A percentile compares a stretch with the other conserved stretches of the same genome.
phyloP scores from a whole-genome alignment of 108 stramenopile genomes.

The Nitzschia sp. region DNA sequence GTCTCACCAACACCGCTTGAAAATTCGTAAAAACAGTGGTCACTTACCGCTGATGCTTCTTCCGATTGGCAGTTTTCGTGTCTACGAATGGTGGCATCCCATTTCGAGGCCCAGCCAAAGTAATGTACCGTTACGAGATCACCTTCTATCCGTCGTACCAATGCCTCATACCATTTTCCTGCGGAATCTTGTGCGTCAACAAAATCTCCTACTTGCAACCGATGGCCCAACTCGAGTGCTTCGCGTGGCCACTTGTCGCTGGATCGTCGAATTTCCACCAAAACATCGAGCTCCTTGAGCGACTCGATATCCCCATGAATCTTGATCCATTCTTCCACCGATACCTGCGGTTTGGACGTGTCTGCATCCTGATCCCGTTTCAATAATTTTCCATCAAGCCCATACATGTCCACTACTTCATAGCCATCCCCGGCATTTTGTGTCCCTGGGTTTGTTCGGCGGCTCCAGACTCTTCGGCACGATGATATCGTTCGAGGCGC shows the following conservation, averaged over 20 bases:
- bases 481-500: slow-evolving; percentile 53
- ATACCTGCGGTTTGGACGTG: slow-evolving; percentile 19
- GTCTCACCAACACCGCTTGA: too few species aligned
- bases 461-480: slow-evolving; percentile 67
- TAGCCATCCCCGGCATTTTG: slow-evolving; percentile 57
- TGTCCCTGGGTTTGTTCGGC: slow-evolving; percentile 23
- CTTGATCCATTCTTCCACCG: slow-evolving; percentile 61
- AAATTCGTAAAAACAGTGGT: too few species aligned
- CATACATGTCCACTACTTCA: slow-evolving; percentile 56
- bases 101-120: slow-evolving; percentile 74
- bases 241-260: slow-evolving; percentile 57
- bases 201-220: slow-evolving; percentile 76
- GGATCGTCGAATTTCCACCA: slow-evolving; percentile 63
- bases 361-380: slow-evolving; percentile 15
- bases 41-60: slow-evolving; percentile 10
- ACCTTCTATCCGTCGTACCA: slow-evolving; percentile 55
- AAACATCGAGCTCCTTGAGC: slow-evolving; percentile 39
- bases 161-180: slow-evolving; percentile 80
- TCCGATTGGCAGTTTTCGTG: neutral
- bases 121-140: slow-evolving; percentile 79
- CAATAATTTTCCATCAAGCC: slow-evolving; percentile 29
- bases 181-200: slow-evolving; percentile 80
- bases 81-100: slow-evolving; percentile 57
- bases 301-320: slow-evolving; percentile 1
- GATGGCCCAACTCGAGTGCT: slow-evolving; percentile 62